phyloP scores from a whole-genome alignment of 805 yeast genomes.

The Nakazawaea peltata region DNA sequence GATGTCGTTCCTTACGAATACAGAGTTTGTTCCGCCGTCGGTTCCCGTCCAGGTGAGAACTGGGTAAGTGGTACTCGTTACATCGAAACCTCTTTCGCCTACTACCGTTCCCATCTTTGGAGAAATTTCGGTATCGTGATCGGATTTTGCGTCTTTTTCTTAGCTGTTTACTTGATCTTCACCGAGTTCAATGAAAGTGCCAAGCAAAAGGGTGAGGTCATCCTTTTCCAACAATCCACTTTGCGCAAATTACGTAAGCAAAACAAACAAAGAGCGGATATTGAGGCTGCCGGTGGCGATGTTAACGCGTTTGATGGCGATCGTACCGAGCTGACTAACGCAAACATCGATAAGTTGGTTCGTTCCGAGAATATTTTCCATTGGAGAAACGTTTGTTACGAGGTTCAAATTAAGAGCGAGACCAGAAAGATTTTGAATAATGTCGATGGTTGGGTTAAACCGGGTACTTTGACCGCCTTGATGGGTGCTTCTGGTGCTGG shows the following conservation, averaged over 20 bases:
- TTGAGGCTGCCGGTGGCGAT: background rate
- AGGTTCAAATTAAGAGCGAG: slow-evolving; percentile 46
- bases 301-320: slow-evolving; percentile 2
- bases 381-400: slow-evolving; percentile 60
- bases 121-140: slow-evolving; percentile 68
- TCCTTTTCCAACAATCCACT: slow-evolving; percentile 46
- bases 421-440: slow-evolving; percentile 32
- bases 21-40: slow-evolving; percentile 46
- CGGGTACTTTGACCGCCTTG: slow-evolving; percentile 74
- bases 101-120: slow-evolving; percentile 58
- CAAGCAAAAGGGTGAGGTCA: slow-evolving; percentile 63
- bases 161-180: slow-evolving; percentile 41
- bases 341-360: slow-evolving; percentile 22
- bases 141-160: slow-evolving; percentile 48
- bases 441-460: slow-evolving; percentile 68
- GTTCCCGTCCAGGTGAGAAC: slow-evolving; percentile 43
- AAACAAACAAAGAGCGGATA: slow-evolving; percentile 1
- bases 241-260: slow-evolving; percentile 9
- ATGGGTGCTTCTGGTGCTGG: slow-evolving; percentile 91
- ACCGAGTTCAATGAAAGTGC: slow-evolving; percentile 56
- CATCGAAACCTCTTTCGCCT: slow-evolving; percentile 36
- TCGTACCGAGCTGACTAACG: slow-evolving; percentile 12
- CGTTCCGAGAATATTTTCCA: slow-evolving; percentile 43
- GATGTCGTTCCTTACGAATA: slow-evolving; percentile 13
- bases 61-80: slow-evolving; percentile 47